Evolutionary conservation across 1,284 basidiomycete genomes (phyloP), one percentile per base, ranked within the genome.

Genomic region (Apiotrichum domesticum): DNA sequence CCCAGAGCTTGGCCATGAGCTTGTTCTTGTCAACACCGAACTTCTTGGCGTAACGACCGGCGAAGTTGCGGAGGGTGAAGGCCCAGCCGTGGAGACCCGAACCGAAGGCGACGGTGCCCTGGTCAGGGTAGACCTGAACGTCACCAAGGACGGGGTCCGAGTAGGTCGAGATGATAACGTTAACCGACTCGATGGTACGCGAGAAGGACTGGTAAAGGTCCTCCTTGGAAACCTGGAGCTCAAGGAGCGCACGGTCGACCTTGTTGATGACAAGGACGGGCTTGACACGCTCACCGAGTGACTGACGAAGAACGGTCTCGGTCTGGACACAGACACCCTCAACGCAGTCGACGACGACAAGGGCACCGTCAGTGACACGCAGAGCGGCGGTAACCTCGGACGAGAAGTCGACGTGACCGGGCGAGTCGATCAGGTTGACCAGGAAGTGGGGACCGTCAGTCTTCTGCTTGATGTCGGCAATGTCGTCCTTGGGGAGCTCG

Each of bases 291-390:
- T 99, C 96, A 59, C 86, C 85, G 55, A 99, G 85, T 59, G 96
- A 90, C 78, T 99, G 96, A 73, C 96, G 93, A 61, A 99, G 85
- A 64, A 99, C 96, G 47, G 96, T 98, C 83, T 98, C 96, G 76
- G 96, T 98, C 81, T 98, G 96, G 55, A 98, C 96, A 79, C 96
- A 98, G 75, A 99, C 96, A 84, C 96, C 96, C 79, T 98, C 96
- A 75, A 98, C 88, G 80, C 92, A 96, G 81, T 99, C 96, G 75
- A 98, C 96, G 77, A 98, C 96, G 72, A 98, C 94, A 66, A 98
- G 87, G 59, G 91, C 91, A 82, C 91, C 96, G 71, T 99, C 96
- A 66, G 96, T 98, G 75, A 98, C 96, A 83, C 96, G 96, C 76
- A 99, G 91, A 67, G 96, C 96, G 64, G 96, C 96, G 11, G 96